A percentile compares a stretch with the other conserved stretches of the same genome.
Evolutionary conservation across 305 asterid species (phyloP).

Genomic region (Rubia peregrina): DNA sequence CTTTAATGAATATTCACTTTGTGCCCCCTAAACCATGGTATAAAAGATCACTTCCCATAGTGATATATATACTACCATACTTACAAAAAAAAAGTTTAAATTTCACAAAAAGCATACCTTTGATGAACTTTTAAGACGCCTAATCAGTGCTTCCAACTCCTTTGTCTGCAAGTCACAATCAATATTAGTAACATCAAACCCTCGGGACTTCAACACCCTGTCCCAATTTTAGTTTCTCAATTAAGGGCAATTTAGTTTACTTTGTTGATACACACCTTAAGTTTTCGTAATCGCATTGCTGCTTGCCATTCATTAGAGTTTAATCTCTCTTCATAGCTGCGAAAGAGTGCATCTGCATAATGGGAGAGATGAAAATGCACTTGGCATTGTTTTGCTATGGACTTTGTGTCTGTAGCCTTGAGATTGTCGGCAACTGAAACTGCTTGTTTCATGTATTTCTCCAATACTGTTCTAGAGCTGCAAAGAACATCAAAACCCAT

Average conservation of each 20-base stretch:
- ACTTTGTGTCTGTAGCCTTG: conserved; percentile 44
- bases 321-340: conserved; percentile 89
- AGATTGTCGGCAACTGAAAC: conserved; percentile 69
- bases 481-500: conserved; percentile 17
- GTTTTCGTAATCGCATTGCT: conserved; percentile 74
- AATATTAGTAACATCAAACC: conserved; percentile 9
- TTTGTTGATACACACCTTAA: conserved; percentile 47
- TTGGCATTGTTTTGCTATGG: conserved; percentile 66
- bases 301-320: conserved; percentile 95
- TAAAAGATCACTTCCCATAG: conserved; percentile 18
- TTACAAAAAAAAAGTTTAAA: not conserved
- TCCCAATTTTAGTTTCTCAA: conserved; percentile 7
- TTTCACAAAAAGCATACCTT: conserved; percentile 39
- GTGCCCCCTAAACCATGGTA: conserved; percentile 60
- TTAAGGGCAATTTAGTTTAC: not conserved
- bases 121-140: conserved; percentile 63
- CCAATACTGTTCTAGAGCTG: conserved; percentile 93
- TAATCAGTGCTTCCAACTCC: conserved; percentile 80
- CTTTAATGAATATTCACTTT: conserved; percentile 65
- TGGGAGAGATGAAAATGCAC: conserved; percentile 99
- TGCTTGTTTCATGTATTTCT: conserved; percentile 91
- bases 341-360: conserved; percentile 94
- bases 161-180: conserved; percentile 46
- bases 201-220: not conserved
- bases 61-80: not conserved